Conservation (phyloP, 2,329 filamentous ascomycete species). For the Sphaerulina populicola region DNA sequence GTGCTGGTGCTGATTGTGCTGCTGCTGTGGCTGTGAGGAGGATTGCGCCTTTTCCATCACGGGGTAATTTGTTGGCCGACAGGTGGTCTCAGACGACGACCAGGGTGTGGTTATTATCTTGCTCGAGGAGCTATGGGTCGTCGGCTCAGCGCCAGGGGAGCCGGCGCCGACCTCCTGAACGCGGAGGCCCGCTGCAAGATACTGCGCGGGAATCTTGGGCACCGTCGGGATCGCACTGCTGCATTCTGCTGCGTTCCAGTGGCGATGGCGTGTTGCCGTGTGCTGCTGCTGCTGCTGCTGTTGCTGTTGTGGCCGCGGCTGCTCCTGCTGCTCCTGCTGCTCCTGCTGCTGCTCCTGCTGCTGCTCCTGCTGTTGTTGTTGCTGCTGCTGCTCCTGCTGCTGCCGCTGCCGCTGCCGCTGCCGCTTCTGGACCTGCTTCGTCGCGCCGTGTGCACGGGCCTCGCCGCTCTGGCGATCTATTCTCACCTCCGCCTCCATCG, state of each 20-base stretch:
- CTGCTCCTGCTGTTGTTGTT: neutral
- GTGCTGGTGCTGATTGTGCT: neutral
- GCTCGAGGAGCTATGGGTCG: neutral
- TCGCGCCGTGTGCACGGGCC: neutral
- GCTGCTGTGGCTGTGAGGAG: neutral
- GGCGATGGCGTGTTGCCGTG: too few relatives aligned
- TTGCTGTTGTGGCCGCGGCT: neutral
- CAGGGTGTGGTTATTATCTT: neutral
- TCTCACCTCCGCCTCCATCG: neutral
- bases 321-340: neutral
- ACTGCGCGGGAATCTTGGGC: neutral
- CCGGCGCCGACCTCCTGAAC: too few relatives aligned
- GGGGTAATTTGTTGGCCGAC: neutral
- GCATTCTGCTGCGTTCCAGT: too few relatives aligned
- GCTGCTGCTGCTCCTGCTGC: slow-evolving; percentile 1
- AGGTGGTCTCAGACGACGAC: neutral
- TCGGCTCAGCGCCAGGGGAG: neutral
- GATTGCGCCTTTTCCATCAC: neutral
- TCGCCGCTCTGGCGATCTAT: too few relatives aligned
- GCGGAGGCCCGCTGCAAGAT: neutral
- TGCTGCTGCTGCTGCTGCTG: neutral
- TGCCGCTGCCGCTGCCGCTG: neutral
- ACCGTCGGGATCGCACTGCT: neutral
- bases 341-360: neutral
- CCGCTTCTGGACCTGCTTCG: neutral